Conservation (phyloP, 805 yeast species). For the Ogataea parapolymorpha region DNA sequence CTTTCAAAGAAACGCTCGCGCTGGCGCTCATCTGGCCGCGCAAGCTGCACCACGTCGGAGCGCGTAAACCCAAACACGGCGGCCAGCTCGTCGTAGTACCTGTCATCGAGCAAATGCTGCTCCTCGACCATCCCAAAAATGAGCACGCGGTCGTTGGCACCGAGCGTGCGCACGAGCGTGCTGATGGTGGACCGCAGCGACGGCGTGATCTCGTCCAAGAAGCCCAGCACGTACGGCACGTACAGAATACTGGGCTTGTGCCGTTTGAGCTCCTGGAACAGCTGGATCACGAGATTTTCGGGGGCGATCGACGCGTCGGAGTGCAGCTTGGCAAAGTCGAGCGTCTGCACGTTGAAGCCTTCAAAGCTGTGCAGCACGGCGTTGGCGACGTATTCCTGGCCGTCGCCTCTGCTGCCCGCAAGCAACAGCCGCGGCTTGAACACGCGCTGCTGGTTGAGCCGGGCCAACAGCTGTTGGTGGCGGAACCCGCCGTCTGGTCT, state of each 20-base stretch:
- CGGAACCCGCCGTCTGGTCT: conserved; percentile 62
- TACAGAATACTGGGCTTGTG: conserved; percentile 85
- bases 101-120: conserved; percentile 14
- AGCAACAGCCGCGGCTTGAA: conserved; percentile 80
- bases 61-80: conserved; percentile 57
- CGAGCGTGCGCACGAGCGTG: conserved; percentile 63
- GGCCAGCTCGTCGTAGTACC: conserved; percentile 43
- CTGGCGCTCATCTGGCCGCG: conserved; percentile 43
- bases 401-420: conserved; percentile 73
- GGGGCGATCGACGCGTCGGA: conserved; percentile 78
- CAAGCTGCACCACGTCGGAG: conserved; percentile 42
- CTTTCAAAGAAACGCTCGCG: conserved; percentile 54
- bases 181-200: conserved; percentile 70
- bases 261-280: conserved; percentile 81
- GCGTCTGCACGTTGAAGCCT: conserved; percentile 82
- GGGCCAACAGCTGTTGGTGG: conserved; percentile 57
- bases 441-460: conserved; percentile 46
- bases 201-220: conserved; percentile 65
- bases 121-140: conserved; percentile 68
- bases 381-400: conserved; percentile 80
- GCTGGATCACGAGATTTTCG: conserved; percentile 79
- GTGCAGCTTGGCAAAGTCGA: conserved; percentile 74
- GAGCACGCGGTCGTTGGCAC: conserved; percentile 69
- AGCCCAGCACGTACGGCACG: conserved; percentile 78
- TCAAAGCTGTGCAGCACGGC: conserved; percentile 82